Percentiles rank a stretch among this genome's conserved stretches.
These are phyloP conservation scores for Phyllosticta citribraziliensis DNA, from an alignment of 2,329 filamentous ascomycete genomes.

Conservation along the genomic window DNA sequence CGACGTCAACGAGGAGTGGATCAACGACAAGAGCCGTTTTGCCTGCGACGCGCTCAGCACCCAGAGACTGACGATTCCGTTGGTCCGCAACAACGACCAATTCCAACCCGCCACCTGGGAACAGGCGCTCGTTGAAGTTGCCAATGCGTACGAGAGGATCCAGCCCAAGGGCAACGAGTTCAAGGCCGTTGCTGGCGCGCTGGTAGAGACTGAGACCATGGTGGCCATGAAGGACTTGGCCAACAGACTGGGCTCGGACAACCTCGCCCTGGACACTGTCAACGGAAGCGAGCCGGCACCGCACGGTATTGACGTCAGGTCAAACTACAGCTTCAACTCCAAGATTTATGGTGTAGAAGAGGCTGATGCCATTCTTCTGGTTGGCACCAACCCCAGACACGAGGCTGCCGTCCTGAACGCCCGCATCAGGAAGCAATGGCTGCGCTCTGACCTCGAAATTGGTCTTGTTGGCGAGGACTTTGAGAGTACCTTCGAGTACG, in stretches of 20 bases:
- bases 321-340: conserved; percentile 96
- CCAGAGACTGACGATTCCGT: conserved; percentile 83
- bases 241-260: conserved; percentile 94
- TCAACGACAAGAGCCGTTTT: conserved; percentile 96
- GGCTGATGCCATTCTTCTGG: conserved; percentile 80
- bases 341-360: conserved; percentile 89
- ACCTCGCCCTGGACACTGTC: conserved; percentile 84
- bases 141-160: conserved; percentile 66
- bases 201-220: conserved; percentile 85
- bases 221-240: conserved; percentile 96
- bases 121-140: conserved; percentile 82
- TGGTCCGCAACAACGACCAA: conserved; percentile 79
- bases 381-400: conserved; percentile 91
- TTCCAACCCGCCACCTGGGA: conserved; percentile 94
- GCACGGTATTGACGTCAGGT: conserved; percentile 86
- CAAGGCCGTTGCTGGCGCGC: conserved; percentile 84
- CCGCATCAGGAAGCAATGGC: conserved; percentile 94
- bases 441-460: conserved; percentile 88
- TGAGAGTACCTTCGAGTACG: conserved; percentile 90
- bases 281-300: conserved; percentile 73
- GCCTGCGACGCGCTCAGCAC: conserved; percentile 95
- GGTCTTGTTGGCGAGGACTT: conserved; percentile 85
- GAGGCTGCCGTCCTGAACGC: conserved; percentile 94
- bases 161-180: conserved; percentile 87
- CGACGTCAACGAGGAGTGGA: conserved; percentile 99